Base-by-base conservation (phyloP, 106 monocot genomes). In the Dactylorhiza incarnata region DNA sequence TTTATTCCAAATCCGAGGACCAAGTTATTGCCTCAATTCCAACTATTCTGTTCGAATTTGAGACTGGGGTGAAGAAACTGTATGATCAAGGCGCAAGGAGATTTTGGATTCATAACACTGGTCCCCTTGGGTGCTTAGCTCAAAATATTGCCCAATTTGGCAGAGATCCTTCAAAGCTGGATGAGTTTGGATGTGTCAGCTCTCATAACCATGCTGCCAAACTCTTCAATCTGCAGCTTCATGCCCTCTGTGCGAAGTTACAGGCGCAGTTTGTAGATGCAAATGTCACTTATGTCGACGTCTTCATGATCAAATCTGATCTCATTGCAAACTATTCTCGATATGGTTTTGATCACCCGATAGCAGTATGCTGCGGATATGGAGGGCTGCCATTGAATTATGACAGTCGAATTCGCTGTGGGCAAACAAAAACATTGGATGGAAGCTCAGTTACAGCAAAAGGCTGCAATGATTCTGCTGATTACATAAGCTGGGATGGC, bases 91-190 rank as follows among this genome's bases (percentile, higher is more conserved):
- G 96, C 67, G 96, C 96, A 55, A 85, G 93, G 74, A 89, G 85
- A 58, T 96, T 96, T 72, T 93, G 93, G 93, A 89, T 96, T 78
- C 93, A 96, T 49, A 93, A 93, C 72, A 93, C 93, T 24, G 93
- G 93, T 47, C 95, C 96, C 2, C 87, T 93, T 22, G 96, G 96
- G 66, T 96, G 96, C 84, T 83, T 96, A 75, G 76, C 91, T 74
- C 87, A 93, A 80, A 91, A 96, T 23, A 82, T 91, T 80, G 89
- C 82, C 11, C 25, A 17, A 48, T 87, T 91, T 48, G 93, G 87
- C 16, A 93, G 91, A 80, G 87, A 96, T 76, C 77, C 89, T 70
- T 89, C 93, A 54, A 85, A 89, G 71, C 82, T 93, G 19, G 93
- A 96, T 74, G 87, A 87, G 74, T 77, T 84, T 73, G 91, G 91